Evolutionary conservation across 305 asterid genomes (phyloP).

Genomic region (Fraxinus ornus): DNA sequence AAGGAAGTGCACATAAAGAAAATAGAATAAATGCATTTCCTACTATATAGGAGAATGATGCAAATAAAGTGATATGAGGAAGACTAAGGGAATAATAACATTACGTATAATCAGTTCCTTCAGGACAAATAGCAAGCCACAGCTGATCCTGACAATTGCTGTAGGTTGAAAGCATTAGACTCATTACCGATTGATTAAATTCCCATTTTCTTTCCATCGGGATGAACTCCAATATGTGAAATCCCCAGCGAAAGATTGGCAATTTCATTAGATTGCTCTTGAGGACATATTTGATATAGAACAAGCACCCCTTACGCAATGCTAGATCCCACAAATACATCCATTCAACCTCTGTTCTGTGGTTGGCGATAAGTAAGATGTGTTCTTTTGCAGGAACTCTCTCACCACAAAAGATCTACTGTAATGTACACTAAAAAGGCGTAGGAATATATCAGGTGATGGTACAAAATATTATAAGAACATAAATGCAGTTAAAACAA

Average conservation of each 20-base stretch:
- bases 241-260: slow-evolving; percentile 69
- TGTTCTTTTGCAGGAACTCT: slow-evolving; percentile 48
- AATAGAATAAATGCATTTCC: not conserved
- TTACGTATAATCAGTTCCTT: slow-evolving; percentile 71
- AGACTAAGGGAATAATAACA: slow-evolving; percentile 7
- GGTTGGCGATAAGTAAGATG: slow-evolving; percentile 58
- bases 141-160: slow-evolving; percentile 41
- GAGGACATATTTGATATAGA: slow-evolving; percentile 59
- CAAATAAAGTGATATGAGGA: not conserved
- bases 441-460: slow-evolving; percentile 38
- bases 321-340: slow-evolving; percentile 76
- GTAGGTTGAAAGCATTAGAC: slow-evolving; percentile 43
- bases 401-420: slow-evolving; percentile 61
- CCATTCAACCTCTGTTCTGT: slow-evolving; percentile 74
- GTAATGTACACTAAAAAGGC: slow-evolving; percentile 46
- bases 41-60: not conserved
- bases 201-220: slow-evolving; percentile 68
- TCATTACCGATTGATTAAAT: slow-evolving; percentile 45
- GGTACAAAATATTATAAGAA: slow-evolving; percentile 58
- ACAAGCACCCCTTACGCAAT: slow-evolving; percentile 57
- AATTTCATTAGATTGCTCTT: slow-evolving; percentile 65
- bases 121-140: slow-evolving; percentile 69
- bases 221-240: slow-evolving; percentile 59
- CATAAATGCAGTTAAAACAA: slow-evolving; percentile 53
- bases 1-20: not conserved